A percentile compares a stretch with the other conserved stretches of the same genome.
Evolutionary conservation across 2,329 filamentous ascomycete genomes (phyloP).

Genomic region (Pseudogymnoascus sp.): DNA sequence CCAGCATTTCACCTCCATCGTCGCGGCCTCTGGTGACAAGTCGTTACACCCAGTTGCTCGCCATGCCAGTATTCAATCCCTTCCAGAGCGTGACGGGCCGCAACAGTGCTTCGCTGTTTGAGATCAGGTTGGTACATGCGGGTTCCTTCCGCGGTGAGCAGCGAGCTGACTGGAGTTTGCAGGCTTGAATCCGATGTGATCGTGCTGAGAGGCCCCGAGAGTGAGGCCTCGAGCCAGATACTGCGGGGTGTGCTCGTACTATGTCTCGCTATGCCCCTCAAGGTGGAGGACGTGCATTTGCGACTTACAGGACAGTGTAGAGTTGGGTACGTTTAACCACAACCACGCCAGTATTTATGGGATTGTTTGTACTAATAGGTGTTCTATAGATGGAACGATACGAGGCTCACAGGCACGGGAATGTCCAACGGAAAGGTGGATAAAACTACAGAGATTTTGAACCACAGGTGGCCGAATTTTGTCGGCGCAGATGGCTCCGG

Average conservation of each 20-base stretch:
- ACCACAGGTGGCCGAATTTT: conserved; percentile 63
- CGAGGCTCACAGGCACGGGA: conserved; percentile 46
- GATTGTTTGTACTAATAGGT: background rate
- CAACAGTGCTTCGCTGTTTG: conserved; percentile 28
- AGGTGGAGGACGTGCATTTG: conserved; percentile 64
- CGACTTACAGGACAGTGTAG: conserved; percentile 63
- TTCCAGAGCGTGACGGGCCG: conserved; percentile 27
- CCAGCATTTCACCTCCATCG: background rate
- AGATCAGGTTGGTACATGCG: conserved; percentile 27
- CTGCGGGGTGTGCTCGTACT: conserved; percentile 67
- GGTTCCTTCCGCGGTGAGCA: conserved; percentile 8
- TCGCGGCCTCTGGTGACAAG: background rate
- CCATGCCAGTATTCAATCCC: conserved; percentile 28
- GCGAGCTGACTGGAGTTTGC: conserved; percentile 13
- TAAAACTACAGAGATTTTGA: conserved; percentile 51
- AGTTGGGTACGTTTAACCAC: conserved; percentile 48
- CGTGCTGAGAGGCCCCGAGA: conserved; percentile 65
- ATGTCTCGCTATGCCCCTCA: conserved; percentile 60
- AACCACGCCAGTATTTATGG: background rate
- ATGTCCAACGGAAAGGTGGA: conserved; percentile 52
- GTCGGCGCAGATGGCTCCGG: conserved; percentile 42
- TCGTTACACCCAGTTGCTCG: background rate
- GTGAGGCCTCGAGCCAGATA: conserved; percentile 67
- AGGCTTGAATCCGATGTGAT: conserved; percentile 74
- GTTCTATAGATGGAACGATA: conserved; percentile 41